phyloP scores from a whole-genome alignment of 176 grass and related monocot genomes.

The Miscanthus lutarioriparius region DNA sequence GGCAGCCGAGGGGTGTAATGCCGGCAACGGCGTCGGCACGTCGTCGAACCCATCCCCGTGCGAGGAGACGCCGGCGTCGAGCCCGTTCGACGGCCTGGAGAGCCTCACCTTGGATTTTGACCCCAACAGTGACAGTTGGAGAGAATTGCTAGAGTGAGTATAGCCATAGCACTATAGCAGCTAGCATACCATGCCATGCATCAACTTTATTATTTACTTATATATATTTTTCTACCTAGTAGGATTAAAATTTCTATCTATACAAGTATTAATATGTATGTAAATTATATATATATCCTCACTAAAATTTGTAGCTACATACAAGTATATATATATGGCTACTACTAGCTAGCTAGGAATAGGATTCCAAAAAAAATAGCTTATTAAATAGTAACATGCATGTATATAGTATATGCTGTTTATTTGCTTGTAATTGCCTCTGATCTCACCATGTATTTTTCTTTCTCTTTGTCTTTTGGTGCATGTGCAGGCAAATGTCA shows the following conservation, averaged over 20 bases:
- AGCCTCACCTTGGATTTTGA: constrained; percentile 65
- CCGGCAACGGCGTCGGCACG: not conserved
- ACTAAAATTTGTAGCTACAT: no score
- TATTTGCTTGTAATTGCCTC: not conserved
- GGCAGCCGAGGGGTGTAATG: constrained; percentile 27
- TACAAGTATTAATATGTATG: no score
- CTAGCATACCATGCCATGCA: not conserved
- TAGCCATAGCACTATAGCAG: not conserved
- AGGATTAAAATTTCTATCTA: not conserved
- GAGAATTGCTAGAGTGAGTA: constrained; percentile 80
- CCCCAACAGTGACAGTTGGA: constrained; percentile 62
- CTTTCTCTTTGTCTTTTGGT: not conserved
- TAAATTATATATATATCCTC: no score
- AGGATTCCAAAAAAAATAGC: not conserved
- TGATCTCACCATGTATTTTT: not conserved
- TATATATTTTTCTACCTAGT: not conserved
- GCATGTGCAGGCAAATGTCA: constrained; percentile 64
- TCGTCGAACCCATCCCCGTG: not conserved
- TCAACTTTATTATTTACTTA: not conserved
- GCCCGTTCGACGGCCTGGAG: constrained; percentile 56
- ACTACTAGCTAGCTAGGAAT: not conserved
- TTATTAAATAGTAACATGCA: not conserved
- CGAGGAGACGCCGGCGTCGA: constrained; percentile 48
- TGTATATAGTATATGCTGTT: not conserved
- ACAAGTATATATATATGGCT: not conserved